Evolutionary conservation across 106 monocot genomes (phyloP).

Genomic region (Phalaenopsis aphrodite): DNA sequence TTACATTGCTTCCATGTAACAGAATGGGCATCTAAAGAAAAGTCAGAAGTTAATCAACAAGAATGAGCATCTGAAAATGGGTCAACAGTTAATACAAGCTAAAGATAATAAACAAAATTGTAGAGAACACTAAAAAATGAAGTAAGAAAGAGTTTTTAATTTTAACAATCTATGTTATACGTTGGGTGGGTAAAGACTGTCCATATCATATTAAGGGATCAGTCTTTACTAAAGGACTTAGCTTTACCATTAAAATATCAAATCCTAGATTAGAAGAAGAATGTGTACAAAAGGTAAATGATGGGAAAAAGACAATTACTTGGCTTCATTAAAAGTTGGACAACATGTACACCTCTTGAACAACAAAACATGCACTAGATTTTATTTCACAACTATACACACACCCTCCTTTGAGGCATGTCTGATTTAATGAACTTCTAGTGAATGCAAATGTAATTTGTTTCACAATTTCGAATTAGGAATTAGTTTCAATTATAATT

Average conservation of each 20-base stretch:
- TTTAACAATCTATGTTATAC: neutral
- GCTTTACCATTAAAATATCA: neutral
- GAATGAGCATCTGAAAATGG: no score
- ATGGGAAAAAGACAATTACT: neutral
- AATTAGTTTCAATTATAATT: neutral
- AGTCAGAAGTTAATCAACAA: neutral
- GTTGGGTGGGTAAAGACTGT: neutral
- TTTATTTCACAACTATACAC: neutral
- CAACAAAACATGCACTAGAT: neutral
- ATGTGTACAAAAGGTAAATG: neutral
- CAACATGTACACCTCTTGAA: neutral
- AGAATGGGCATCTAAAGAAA: conserved; percentile 42
- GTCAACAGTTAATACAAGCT: neutral
- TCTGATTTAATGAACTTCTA: neutral
- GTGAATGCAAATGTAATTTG: neutral
- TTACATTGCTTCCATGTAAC: conserved; percentile 67
- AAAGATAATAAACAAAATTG: neutral
- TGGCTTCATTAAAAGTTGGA: neutral
- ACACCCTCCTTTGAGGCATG: no score
- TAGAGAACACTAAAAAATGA: conserved; percentile 3
- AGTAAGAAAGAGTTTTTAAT: neutral
- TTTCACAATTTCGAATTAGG: neutral
- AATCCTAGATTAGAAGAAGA: neutral
- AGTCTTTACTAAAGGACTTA: neutral
- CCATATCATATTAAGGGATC: neutral